Evolutionary conservation across 73 alveolate species (phyloP).

Genomic region (Diophrys appendiculata): DNA sequence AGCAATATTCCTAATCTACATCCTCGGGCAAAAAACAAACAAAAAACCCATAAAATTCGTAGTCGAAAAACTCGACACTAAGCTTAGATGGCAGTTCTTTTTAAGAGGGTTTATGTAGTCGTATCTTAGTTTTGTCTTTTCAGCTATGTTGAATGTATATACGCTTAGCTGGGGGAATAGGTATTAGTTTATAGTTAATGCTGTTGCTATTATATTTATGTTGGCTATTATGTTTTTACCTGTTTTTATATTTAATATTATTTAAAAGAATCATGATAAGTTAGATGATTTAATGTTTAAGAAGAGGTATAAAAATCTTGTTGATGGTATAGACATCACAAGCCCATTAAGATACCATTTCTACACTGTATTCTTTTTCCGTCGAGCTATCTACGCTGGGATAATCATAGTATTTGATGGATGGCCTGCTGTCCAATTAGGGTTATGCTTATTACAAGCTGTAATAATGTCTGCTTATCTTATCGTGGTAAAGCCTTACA

Average conservation of each 20-base stretch:
- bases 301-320: slow-evolving; percentile 13
- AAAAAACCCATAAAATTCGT: too few species aligned
- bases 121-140: slow-evolving; percentile 4
- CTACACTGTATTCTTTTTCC: slow-evolving; percentile 8
- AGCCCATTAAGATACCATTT: slow-evolving; percentile 18
- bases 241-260: not conserved
- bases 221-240: not conserved
- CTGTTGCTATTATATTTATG: not conserved
- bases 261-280: not conserved
- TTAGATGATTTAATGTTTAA: not conserved
- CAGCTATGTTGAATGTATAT: slow-evolving; percentile 8
- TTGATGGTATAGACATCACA: not conserved
- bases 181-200: not conserved
- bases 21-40: not conserved
- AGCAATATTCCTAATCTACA: not conserved
- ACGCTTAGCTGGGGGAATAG: not conserved
- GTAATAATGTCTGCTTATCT: not conserved
- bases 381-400: slow-evolving; percentile 24
- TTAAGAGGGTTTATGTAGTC: slow-evolving; percentile 5
- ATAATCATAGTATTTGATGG: not conserved
- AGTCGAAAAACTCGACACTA: slow-evolving; percentile 5
- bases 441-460: not conserved
- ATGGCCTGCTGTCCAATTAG: not conserved
- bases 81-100: slow-evolving; percentile 7
- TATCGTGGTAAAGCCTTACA: not conserved